Conservation (phyloP, 225 moss, liverwort and hornwort genomes). For the Pseudisothecium myosuroides region DNA sequence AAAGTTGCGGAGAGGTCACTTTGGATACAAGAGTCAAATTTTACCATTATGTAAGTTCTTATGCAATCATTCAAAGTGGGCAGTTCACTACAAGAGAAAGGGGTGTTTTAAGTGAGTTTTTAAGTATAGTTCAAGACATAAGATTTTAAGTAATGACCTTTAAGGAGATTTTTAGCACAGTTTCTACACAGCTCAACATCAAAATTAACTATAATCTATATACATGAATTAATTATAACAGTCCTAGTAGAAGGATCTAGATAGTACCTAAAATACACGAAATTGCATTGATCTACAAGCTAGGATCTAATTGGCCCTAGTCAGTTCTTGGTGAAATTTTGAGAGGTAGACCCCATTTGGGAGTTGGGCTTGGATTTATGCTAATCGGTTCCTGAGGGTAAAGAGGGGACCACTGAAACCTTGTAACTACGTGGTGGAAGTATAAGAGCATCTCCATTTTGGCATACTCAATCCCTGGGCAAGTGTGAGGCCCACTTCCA, state of each 20-base stretch:
- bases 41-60: too few species aligned
- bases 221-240: not conserved
- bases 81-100: too few species aligned
- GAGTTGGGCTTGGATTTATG: not conserved
- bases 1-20: too few species aligned
- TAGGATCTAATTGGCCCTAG: not conserved
- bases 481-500: not conserved
- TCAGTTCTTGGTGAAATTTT: not conserved
- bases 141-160: too few species aligned
- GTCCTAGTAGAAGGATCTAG: not conserved
- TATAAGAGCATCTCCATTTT: not conserved
- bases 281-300: not conserved
- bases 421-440: not conserved
- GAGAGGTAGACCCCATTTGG: not conserved
- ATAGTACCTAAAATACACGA: not conserved
- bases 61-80: too few species aligned
- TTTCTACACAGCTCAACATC: not conserved
- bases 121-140: too few species aligned
- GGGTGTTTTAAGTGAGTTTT: too few species aligned
- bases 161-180: too few species aligned
- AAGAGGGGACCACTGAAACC: not conserved
- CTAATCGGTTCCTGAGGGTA: not conserved
- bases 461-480: not conserved
- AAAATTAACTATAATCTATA: not conserved
- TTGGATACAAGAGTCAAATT: too few species aligned